Percentiles rank a stretch among this genome's conserved stretches.
phyloP scores from a whole-genome alignment of 257 asterid genomes.

The Solanum phureja region DNA sequence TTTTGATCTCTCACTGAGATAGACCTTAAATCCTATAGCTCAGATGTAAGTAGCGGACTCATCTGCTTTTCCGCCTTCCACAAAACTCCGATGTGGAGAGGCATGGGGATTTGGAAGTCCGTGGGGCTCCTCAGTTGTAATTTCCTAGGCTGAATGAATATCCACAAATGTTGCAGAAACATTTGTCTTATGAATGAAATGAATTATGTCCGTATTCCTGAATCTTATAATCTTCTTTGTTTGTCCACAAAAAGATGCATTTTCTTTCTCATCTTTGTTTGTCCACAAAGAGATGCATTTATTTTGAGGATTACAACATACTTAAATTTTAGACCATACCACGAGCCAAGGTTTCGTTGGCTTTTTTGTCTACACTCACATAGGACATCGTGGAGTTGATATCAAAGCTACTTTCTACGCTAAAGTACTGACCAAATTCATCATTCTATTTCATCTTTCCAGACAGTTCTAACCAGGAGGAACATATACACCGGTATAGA shows the following conservation, averaged over 20 bases:
- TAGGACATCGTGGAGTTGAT: neutral
- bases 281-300: neutral
- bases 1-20: neutral
- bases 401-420: neutral
- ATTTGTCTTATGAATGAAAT: neutral
- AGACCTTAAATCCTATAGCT: neutral
- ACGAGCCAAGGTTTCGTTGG: neutral
- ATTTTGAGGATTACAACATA: neutral
- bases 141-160: neutral
- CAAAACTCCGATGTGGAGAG: neutral
- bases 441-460: conserved; percentile 14
- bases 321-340: neutral
- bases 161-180: neutral
- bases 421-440: neutral
- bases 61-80: neutral
- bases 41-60: neutral
- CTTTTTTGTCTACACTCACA: neutral
- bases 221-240: neutral
- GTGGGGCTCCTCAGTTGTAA: neutral
- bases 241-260: neutral
- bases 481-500: conserved; percentile 75
- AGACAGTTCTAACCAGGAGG: conserved; percentile 87
- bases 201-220: neutral
- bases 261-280: neutral
- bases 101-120: neutral